Evolutionary conservation across 192 early-diverging fungal species (phyloP), one percentile per base, ranked within the genome.

Genomic region (Coemansia sp.): DNA sequence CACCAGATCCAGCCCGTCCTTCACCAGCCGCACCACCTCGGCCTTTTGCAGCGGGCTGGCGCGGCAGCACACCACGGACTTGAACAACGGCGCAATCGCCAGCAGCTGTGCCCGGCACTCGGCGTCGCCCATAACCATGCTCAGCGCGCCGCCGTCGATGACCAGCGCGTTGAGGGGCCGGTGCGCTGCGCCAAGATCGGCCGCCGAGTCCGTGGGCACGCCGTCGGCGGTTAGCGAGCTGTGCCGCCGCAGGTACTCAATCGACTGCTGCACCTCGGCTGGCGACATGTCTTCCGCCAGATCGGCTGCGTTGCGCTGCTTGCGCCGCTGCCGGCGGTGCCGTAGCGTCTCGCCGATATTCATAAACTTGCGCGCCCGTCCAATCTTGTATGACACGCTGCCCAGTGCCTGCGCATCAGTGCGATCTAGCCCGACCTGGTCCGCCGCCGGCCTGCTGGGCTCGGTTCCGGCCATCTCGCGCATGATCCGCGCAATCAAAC

Each of bases 11-110:
- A 83, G 82, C 11, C 89, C 88, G 35, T 84, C 83, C 31, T 89
- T 85, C 19, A 98, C 85, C 41, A 98, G 66, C 57, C 85, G 84
- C 11, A 97, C 93, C 22, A 98, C 95, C 58, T 91, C 70, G 3
- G 95, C 95, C 73, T 98, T 98, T 75, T 98, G 95, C 51, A 98
- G 61, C 2, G 95, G 95, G 27, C 82, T 86, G 1, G 90, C 93
- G 28, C 95, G 83, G 55, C 94, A 97, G 72, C 94, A 97, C 11
- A 98, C 81, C 4, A 98, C 95, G 12, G 93, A 91, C 44, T 84
- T 82, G 17, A 83, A 83, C 32, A 84, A 75, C 29, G 92, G 79
- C 8, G 90, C 90, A 62, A 86, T 81, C 28, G 85, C 76, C 26
- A 89, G 75, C 28, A 50, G 73, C 71, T 56, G 70, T 30, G 23